Evolutionary conservation across 495 filamentous ascomycete genomes (phyloP).

Genomic region (Copromyces sp.): DNA sequence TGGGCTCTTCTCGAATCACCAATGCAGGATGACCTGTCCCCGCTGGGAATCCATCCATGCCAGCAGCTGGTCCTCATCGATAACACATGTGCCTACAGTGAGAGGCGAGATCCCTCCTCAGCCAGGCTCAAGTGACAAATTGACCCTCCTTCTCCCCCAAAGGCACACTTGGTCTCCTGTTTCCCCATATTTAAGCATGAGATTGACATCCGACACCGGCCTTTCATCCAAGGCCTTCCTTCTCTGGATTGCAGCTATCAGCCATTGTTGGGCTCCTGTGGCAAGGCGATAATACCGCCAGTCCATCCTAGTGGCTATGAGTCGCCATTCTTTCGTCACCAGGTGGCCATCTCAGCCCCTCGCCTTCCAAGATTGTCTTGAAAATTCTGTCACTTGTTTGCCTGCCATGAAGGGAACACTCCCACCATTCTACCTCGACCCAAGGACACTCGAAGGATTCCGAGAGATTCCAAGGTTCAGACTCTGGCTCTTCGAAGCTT

Average conservation of each 20-base stretch:
- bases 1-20: not conserved
- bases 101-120: not conserved
- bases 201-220: not conserved
- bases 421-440: not conserved
- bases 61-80: not conserved
- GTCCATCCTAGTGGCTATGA: not conserved
- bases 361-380: not conserved
- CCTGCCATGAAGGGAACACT: not conserved
- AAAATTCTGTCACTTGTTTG: not conserved
- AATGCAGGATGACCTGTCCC: constrained; percentile 6
- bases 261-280: not conserved
- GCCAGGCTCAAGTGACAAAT: not conserved
- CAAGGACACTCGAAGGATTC: not conserved
- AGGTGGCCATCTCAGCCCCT: not conserved
- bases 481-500: not conserved
- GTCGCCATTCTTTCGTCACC: not conserved
- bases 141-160: not conserved
- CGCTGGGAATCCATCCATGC: not conserved
- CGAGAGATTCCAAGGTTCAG: not conserved
- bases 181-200: not conserved
- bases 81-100: not conserved
- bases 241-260: not conserved
- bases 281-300: not conserved
- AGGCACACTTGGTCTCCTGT: not conserved
- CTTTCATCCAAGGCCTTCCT: not conserved